Percentiles rank a stretch among this genome's conserved stretches.
These are phyloP conservation scores for Candida germanica DNA, from an alignment of 805 yeast genomes.

Conservation along the genomic window DNA sequence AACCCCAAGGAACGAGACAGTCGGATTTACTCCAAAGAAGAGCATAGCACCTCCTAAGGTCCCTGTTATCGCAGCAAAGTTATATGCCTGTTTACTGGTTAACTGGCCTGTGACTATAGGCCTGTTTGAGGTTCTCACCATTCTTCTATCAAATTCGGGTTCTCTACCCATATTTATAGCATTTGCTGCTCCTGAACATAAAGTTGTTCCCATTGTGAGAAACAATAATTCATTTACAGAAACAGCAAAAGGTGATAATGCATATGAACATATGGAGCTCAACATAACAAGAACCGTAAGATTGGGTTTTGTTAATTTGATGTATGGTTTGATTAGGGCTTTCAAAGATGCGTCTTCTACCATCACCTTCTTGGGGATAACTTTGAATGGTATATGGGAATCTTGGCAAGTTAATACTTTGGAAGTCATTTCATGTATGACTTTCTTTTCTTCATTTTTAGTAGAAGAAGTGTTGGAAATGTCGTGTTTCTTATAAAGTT, in stretches of 20 bases:
- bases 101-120: constrained; percentile 87
- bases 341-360: constrained; percentile 21
- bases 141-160: constrained; percentile 79
- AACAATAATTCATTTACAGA: constrained; percentile 66
- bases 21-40: constrained; percentile 78
- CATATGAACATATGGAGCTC: constrained; percentile 91
- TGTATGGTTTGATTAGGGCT: constrained; percentile 54
- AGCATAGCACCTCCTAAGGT: constrained; percentile 64
- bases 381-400: constrained; percentile 56
- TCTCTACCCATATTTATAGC: constrained; percentile 97
- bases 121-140: constrained; percentile 84
- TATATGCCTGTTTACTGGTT: constrained; percentile 71
- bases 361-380: constrained; percentile 36
- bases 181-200: constrained; percentile 92
- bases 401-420: constrained; percentile 46
- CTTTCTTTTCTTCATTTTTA: constrained; percentile 8
- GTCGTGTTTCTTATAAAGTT: constrained; percentile 5
- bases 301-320: constrained; percentile 87
- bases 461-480: constrained; percentile 2
- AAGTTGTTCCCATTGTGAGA: constrained; percentile 79
- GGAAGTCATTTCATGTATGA: constrained; percentile 40
- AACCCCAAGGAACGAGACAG: constrained; percentile 79
- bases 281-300: constrained; percentile 83
- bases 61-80: constrained; percentile 77
- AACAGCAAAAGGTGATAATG: constrained; percentile 81